phyloP scores from a whole-genome alignment of 208 protist genomes.

The Porcisia deanei region DNA sequence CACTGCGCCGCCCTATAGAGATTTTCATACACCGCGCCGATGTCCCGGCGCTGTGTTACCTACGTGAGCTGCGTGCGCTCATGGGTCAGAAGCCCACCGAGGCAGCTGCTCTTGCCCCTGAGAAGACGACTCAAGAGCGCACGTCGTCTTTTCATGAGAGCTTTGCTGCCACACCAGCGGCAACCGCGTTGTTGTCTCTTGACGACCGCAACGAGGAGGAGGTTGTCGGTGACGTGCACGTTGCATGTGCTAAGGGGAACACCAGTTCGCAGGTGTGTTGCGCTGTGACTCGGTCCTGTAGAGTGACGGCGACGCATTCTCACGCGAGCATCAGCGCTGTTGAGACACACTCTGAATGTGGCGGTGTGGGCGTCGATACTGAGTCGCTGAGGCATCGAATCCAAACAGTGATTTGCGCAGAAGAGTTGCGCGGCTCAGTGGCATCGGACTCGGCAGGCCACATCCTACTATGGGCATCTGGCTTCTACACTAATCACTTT shows the following conservation, averaged over 20 bases:
- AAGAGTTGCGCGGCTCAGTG: conserved; percentile 35
- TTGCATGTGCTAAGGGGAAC: background rate
- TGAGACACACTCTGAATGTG: background rate
- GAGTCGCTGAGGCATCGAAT: conserved; percentile 24
- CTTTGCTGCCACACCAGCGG: background rate
- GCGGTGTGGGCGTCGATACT: background rate
- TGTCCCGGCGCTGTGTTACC: conserved; percentile 56
- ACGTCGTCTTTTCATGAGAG: background rate
- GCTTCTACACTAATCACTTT: conserved; percentile 35
- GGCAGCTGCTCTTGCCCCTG: background rate
- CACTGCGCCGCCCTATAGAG: conserved; percentile 42
- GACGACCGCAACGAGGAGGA: background rate
- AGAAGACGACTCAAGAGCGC: background rate
- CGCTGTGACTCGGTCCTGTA: background rate
- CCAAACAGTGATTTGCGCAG: conserved; percentile 37
- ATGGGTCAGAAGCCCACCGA: conserved; percentile 18
- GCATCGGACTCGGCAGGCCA: conserved; percentile 32
- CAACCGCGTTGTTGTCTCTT: background rate
- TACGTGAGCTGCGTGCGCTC: conserved; percentile 58
- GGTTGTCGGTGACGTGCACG: background rate
- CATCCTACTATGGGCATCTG: conserved; percentile 50
- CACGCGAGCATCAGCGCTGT: no score
- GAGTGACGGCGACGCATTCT: background rate
- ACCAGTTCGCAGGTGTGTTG: background rate
- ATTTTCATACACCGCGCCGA: conserved; percentile 45